These are phyloP conservation scores for Penicillium glabrum DNA, from an alignment of 2,329 filamentous ascomycete species.

Conservation along the genomic window DNA sequence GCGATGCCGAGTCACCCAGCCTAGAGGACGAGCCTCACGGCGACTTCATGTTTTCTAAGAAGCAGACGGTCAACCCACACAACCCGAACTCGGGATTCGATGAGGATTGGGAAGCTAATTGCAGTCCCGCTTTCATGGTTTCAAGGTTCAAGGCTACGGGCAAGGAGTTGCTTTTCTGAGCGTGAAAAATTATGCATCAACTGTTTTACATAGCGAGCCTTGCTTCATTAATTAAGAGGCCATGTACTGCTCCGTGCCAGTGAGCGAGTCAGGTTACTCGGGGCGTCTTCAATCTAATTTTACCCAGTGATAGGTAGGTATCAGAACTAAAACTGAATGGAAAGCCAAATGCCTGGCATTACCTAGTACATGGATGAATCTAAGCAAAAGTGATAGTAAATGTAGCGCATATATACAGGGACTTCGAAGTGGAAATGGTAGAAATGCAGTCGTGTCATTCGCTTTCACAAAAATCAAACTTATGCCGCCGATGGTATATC, in stretches of 20 bases:
- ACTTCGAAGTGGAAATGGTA: neutral
- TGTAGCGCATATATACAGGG: neutral
- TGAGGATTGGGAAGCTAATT: conserved; percentile 19
- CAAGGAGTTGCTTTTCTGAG: conserved; percentile 6
- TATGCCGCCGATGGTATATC: conserved; percentile 17
- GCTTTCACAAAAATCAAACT: conserved; percentile 8
- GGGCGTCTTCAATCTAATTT: neutral
- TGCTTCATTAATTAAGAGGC: neutral
- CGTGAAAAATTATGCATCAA: neutral
- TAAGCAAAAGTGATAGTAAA: neutral
- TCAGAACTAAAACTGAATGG: neutral
- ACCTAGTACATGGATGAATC: neutral
- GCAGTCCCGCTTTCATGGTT: conserved; percentile 17
- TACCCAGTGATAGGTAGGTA: neutral
- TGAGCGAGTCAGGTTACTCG: neutral
- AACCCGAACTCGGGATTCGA: conserved; percentile 16
- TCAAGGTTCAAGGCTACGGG: conserved; percentile 15
- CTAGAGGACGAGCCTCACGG: neutral
- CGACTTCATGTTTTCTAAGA: neutral
- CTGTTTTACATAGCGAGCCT: neutral
- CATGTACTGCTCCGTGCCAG: neutral
- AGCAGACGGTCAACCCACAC: conserved; percentile 4
- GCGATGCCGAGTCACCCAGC: conserved; percentile 9
- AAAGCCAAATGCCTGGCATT: neutral
- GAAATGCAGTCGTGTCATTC: neutral